These are phyloP conservation scores for Cokeromyces recurvatus DNA, from an alignment of 371 early-diverging fungal species.

Conservation along the genomic window DNA sequence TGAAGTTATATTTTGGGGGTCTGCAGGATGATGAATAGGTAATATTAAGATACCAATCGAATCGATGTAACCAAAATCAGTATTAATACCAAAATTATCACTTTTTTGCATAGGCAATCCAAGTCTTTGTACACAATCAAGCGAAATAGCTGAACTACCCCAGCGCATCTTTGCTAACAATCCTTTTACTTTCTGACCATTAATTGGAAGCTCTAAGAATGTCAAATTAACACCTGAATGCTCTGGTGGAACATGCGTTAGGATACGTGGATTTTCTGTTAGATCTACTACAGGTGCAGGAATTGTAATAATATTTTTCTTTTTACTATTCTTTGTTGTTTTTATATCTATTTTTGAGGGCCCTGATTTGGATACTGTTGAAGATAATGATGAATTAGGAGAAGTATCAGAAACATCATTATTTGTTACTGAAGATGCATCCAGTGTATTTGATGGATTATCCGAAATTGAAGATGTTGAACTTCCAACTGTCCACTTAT, in stretches of 20 bases:
- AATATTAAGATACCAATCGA: conserved; percentile 13
- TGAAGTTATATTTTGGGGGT: conserved; percentile 2
- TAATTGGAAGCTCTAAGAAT: conserved; percentile 17
- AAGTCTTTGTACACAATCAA: conserved; percentile 12
- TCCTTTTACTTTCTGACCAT: conserved; percentile 14
- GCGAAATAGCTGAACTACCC: conserved; percentile 24
- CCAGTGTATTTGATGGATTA: too few species aligned
- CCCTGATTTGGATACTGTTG: too few species aligned
- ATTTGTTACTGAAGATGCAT: too few species aligned
- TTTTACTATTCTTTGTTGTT: too few species aligned
- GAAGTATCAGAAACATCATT: too few species aligned
- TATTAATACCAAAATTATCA: conserved; percentile 9
- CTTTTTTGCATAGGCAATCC: conserved; percentile 2
- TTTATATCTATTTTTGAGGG: too few species aligned
- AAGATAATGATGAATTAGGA: too few species aligned
- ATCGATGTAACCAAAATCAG: conserved; percentile 24
- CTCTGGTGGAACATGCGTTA: conserved; percentile 5
- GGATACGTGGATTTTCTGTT: too few species aligned
- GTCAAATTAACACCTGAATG: conserved; percentile 16
- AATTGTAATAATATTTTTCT: background rate
- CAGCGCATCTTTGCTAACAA: conserved; percentile 24
- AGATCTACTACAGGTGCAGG: too few species aligned
- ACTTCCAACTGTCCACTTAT: too few species aligned
- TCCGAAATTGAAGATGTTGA: too few species aligned
- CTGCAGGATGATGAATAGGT: conserved; percentile 17